These are phyloP conservation scores for Candida coquimbonensis DNA, from an alignment of 805 yeast genomes.

Conservation along the genomic window DNA sequence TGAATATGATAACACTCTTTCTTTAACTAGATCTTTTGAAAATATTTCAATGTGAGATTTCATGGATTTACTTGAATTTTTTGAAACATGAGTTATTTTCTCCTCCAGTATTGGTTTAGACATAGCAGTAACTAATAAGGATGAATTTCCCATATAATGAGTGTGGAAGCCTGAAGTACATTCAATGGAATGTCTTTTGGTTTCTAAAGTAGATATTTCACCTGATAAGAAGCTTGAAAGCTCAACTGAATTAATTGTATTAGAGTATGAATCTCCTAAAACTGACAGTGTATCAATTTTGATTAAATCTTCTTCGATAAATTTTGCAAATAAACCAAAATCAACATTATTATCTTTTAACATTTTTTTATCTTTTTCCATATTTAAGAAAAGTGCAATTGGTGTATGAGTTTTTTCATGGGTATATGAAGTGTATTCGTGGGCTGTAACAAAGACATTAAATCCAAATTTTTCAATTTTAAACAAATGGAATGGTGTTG, in stretches of 20 bases:
- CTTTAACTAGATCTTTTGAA: neutral
- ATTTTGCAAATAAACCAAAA: constrained; percentile 42
- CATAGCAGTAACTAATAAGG: constrained; percentile 3
- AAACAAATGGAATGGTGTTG: constrained; percentile 84
- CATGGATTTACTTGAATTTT: constrained; percentile 6
- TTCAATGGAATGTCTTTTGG: constrained; percentile 11
- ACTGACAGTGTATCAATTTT: constrained; percentile 20
- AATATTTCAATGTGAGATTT: neutral
- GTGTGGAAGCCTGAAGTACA: constrained; percentile 7
- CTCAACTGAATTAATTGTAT: constrained; percentile 24
- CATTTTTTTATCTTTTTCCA: constrained; percentile 31
- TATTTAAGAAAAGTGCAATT: constrained; percentile 60
- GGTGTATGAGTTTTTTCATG: constrained; percentile 55
- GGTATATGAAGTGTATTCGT: constrained; percentile 44
- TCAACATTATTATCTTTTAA: constrained; percentile 33
- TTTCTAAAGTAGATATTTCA: constrained; percentile 29
- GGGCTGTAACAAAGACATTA: constrained; percentile 61
- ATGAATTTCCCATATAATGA: constrained; percentile 8
- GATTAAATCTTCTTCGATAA: constrained; percentile 27
- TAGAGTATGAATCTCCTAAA: constrained; percentile 17
- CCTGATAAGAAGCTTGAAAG: constrained; percentile 31
- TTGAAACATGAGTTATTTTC: neutral
- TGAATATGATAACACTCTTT: constrained; percentile 14
- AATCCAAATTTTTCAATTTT: constrained; percentile 35
- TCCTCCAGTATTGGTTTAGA: neutral